Percentiles rank a stretch among this genome's conserved stretches.
Evolutionary conservation across 441 rosid species (phyloP).

Genomic region (Erodium moschatum): DNA sequence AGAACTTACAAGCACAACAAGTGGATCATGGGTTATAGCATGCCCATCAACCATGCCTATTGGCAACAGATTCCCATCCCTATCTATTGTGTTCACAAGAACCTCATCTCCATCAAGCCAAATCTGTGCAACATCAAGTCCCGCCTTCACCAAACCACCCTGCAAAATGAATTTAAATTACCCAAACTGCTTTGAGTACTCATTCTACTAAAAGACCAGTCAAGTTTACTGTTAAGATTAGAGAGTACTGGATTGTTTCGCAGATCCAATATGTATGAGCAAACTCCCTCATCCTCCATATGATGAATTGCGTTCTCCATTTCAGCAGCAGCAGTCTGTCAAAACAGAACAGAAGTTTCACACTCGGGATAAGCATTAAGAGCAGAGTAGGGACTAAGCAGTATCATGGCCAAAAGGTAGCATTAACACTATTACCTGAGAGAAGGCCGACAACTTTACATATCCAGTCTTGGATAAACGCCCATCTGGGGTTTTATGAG

Average conservation of each 20-base stretch:
- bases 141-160: constrained; percentile 90
- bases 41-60: constrained; percentile 69
- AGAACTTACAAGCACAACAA: constrained; percentile 71
- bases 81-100: constrained; percentile 70
- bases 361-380: not conserved
- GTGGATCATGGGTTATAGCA: constrained; percentile 74
- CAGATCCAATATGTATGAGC: constrained; percentile 68
- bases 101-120: constrained; percentile 92
- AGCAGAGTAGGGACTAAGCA: not conserved
- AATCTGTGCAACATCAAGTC: constrained; percentile 79
- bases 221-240: constrained; percentile 7
- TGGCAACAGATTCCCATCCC: constrained; percentile 63
- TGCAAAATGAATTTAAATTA: constrained; percentile 22
- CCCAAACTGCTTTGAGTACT: not conserved
- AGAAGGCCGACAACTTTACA: constrained; percentile 63
- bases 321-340: constrained; percentile 73
- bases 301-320: constrained; percentile 58
- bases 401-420: too few relatives aligned
- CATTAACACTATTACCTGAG: constrained; percentile 42
- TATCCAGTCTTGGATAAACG: constrained; percentile 61
- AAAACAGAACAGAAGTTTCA: constrained; percentile 16
- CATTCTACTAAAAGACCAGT: not conserved
- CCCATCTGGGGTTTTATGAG: constrained; percentile 64
- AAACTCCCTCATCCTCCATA: constrained; percentile 68
- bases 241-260: constrained; percentile 68